Evolutionary conservation across 2,329 filamentous ascomycete genomes (phyloP), one percentile per base, ranked within the genome.

Genomic region (Botrytis deweyae): DNA sequence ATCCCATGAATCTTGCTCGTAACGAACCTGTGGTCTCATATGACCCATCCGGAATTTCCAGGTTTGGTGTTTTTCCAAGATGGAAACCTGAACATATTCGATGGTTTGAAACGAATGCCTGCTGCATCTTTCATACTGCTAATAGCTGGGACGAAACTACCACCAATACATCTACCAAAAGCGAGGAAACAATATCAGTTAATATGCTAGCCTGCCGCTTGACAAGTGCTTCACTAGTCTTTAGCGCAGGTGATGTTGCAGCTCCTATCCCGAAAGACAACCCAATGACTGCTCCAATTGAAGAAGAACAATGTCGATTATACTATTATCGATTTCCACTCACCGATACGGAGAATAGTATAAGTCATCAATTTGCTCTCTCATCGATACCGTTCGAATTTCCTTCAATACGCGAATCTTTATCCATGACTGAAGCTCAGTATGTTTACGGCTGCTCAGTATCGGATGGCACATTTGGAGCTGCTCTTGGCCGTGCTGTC

Each of bases 111-210:
- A 92, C 90, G 0, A 86, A 87, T 18, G 85, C 89, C 9, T 93
- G 90, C 77, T 89, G 90, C 77, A 91, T 93, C 63, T 92, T 93
- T 75, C 91, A 93, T 78, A 92, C 90, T 0, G 91, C 90, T 0
- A 93, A 92, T 76, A 88, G 88, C 2, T 93, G 91, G 91, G 89
- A 92, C 70, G 85, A 86, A 6, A 76, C 80, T 2, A 75, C 81
- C 25, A 40, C 78, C 1, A 76, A 76, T 42, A 52, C 70, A 6
- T 44, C 55, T 3, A 75, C 74, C 29, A 80, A 33, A 78, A 79
- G 18, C 74, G 14, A 77, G 76, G 77, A 83, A 74, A 78, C 84
- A 0, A 78, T 78, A 25, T 83, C 84, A 0, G 88, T 93, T 7
- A 89, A 90, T 77, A 86, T 93, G 78, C 83, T 93, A 1, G 88